Base-by-base conservation (phyloP, 495 filamentous ascomycete species). In the Penicillium canescens region DNA sequence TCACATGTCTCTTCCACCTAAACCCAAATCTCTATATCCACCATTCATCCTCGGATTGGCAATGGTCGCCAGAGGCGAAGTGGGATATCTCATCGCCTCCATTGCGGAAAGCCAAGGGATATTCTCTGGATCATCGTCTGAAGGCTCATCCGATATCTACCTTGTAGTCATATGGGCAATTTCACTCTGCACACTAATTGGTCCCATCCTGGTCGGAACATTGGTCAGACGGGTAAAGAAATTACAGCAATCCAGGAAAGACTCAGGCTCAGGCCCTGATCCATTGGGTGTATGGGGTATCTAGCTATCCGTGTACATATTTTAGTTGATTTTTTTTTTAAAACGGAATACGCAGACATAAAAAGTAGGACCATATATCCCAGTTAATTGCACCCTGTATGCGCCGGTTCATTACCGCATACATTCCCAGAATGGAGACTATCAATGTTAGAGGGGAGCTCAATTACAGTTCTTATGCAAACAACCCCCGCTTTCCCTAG, bases 1-100 rank as follows among this genome's bases (percentile, higher is more conserved):
- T 1, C 14, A 36, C 6, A 36, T 43, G 2, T 47, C 53, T 8
- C 49, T 56, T 7, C 63, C 67, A 7, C 56, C 70, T 0, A 80
- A 80, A 28, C 78, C 79, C 0, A 72, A 75, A 33, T 85, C 82
- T 4, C 70, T 86, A 4, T 84, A 87, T 43, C 84, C 85, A 6
- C 66, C 83, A 2, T 66, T 77, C 0, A 82, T 90, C 7, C 56
- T 90, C 12, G 76, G 78, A 0, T 61, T 74, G 34, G 81, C 87
- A 0, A 92, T 92, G 88, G 80, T 87, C 0, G 82, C 90, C 0
- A 79, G 88, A 33, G 90, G 89, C 3, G 89, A 96, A 62, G 87
- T 93, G 23, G 89, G 88, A 0, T 89, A 90, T 50, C 69, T 93
- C 18, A 89, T 94, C 52, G 84, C 88, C 6, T 84, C 88, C 3